phyloP scores from a whole-genome alignment of 2,329 filamentous ascomycete genomes.

The Ophiostoma perfectum region DNA sequence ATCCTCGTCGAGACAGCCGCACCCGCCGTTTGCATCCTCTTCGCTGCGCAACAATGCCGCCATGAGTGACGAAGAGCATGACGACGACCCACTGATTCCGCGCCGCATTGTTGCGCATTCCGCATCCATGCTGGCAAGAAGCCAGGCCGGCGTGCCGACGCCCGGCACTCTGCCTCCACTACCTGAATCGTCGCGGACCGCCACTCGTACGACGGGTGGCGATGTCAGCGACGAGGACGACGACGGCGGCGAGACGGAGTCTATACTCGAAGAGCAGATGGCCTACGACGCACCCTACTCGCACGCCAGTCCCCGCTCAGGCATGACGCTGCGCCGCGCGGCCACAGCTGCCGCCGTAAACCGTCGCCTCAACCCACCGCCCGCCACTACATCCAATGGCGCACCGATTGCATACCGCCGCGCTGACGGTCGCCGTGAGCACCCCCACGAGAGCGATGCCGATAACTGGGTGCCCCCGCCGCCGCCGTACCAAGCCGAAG shows the following conservation, averaged over 20 bases:
- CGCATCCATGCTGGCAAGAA: not conserved
- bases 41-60: constrained; percentile 17
- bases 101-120: constrained; percentile 40
- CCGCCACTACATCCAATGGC: constrained; percentile 48
- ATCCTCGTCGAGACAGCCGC: not conserved
- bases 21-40: not conserved
- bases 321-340: constrained; percentile 63
- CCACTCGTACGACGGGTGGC: not conserved
- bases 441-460: constrained; percentile 80
- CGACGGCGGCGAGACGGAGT: constrained; percentile 41
- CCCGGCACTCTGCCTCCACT: constrained; percentile 17
- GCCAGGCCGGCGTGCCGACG: constrained; percentile 22
- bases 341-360: constrained; percentile 72
- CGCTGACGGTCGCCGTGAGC: constrained; percentile 63
- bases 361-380: constrained; percentile 58
- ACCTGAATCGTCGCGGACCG: not conserved
- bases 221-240: constrained; percentile 12
- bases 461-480: constrained; percentile 86
- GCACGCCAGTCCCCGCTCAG: constrained; percentile 65
- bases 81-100: constrained; percentile 51
- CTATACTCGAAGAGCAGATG: constrained; percentile 49
- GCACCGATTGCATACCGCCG: constrained; percentile 58
- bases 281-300: constrained; percentile 67
- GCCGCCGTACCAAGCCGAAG: constrained; percentile 67
- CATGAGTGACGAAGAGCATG: constrained; percentile 19